These are phyloP conservation scores for Amyloporia xantha DNA, from an alignment of 768 basidiomycete species.

Conservation along the genomic window DNA sequence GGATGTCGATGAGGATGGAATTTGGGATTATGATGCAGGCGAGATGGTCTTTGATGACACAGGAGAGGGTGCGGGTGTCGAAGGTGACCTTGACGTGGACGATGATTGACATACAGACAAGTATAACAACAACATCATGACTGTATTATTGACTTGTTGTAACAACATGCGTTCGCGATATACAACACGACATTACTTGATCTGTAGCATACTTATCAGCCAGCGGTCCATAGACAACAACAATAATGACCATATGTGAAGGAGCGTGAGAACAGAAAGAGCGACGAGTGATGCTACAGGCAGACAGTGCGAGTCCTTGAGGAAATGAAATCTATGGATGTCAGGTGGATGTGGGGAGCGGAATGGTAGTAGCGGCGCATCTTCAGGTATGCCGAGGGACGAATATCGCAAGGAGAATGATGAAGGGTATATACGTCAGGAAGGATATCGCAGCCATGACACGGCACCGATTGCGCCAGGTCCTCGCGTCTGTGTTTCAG, in stretches of 20 bases:
- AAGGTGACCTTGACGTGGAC: constrained; percentile 68
- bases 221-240: constrained; percentile 13
- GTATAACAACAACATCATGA: neutral
- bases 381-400: constrained; percentile 22
- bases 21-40: constrained; percentile 26
- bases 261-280: constrained; percentile 4
- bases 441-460: constrained; percentile 62
- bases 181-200: constrained; percentile 3
- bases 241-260: neutral
- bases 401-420: constrained; percentile 66
- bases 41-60: constrained; percentile 58
- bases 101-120: constrained; percentile 34
- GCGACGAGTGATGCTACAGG: constrained; percentile 1
- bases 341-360: neutral
- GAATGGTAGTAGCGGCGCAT: neutral
- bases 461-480: constrained; percentile 73
- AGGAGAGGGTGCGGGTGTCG: constrained; percentile 59
- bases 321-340: constrained; percentile 1
- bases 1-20: constrained; percentile 15
- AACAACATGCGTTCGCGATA: constrained; percentile 1
- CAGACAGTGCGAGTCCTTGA: neutral
- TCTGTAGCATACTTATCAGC: constrained; percentile 9
- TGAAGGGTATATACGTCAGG: constrained; percentile 74
- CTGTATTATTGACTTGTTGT: neutral
- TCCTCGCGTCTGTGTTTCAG: constrained; percentile 49